Base-by-base conservation (phyloP, 352 stramenopile species). In the Globisporangium barbulae region DNA sequence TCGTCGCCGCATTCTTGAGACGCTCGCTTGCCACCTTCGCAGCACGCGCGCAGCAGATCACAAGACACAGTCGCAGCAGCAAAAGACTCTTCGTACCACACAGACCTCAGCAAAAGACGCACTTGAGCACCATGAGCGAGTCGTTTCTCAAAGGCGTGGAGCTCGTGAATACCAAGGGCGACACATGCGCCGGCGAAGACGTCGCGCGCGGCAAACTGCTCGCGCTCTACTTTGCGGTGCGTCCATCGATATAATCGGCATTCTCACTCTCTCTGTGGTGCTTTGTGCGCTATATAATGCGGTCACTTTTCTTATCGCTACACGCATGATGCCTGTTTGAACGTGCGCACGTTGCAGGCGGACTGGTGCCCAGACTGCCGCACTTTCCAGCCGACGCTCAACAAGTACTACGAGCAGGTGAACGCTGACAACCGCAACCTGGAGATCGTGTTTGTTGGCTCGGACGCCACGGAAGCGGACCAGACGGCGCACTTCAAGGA, bases 341-440 rank as follows among this genome's bases (percentile, higher is more conserved):
- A 8, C 47, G n/a, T 28, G 19, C 5, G 62, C 35, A 55, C 30
- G 31, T 47, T 21, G 67, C 39, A 93, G 81, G 85, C 87, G 1
- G 83, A 94, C 50, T 94, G 87, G 87, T 96, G 87, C 56, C 83
- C 85, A 2, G 78, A 94, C 68, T 96, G 87, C 75, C 83, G 82
- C 61, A 69, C 63, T 39, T 94, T 96, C 72, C 83, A 91, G 62
- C 87, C 87, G 44, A 61, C 69, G 55, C 71, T 96, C 31, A 96
- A 94, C 65, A 63, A 54, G 10, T 94, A 91, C 65, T 91, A 92
- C 71, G 58, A 75, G 60, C 53, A 75, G 9, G 75, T 76, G 48
- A 77, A 85, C 54, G 75, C 61, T 21, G 48, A 79, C 2, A 69
- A 31, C 15, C 59, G 77, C 13, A 49, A 70, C 39, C 41, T 96